Conservation (phyloP, 192 early-diverging fungal species). For the Obelidium mucronatum region DNA sequence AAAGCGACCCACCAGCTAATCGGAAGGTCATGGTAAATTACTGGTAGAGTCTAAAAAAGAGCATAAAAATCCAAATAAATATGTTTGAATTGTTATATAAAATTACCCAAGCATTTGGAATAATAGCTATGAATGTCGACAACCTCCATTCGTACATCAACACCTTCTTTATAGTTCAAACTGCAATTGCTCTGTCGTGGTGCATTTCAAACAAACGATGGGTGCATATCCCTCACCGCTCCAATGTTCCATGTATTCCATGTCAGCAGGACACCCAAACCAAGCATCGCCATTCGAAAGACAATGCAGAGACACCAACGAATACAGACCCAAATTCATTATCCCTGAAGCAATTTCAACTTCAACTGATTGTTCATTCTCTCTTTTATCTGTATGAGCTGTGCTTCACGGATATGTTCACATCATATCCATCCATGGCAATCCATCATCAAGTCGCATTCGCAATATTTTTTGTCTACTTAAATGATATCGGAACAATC, state of each 20-base stretch:
- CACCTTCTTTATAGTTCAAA: not conserved
- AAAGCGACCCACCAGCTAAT: no score
- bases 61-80: no score
- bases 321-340: not conserved
- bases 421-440: not conserved
- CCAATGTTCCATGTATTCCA: not conserved
- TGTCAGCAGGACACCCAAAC: not conserved
- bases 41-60: no score
- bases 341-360: not conserved
- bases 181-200: not conserved
- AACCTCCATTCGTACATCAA: not conserved
- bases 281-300: not conserved
- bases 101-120: no score
- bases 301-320: not conserved
- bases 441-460: slow-evolving; percentile 10
- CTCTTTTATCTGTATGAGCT: slow-evolving; percentile 7
- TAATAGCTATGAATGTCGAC: no score
- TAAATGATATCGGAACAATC: not conserved
- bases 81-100: no score
- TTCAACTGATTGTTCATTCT: not conserved
- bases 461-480: slow-evolving; percentile 6
- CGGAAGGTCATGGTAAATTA: no score
- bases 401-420: not conserved
- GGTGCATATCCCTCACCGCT: not conserved
- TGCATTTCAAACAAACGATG: not conserved